Evolutionary conservation across 495 filamentous ascomycete genomes (phyloP).

Genomic region (Niebla homalea): DNA sequence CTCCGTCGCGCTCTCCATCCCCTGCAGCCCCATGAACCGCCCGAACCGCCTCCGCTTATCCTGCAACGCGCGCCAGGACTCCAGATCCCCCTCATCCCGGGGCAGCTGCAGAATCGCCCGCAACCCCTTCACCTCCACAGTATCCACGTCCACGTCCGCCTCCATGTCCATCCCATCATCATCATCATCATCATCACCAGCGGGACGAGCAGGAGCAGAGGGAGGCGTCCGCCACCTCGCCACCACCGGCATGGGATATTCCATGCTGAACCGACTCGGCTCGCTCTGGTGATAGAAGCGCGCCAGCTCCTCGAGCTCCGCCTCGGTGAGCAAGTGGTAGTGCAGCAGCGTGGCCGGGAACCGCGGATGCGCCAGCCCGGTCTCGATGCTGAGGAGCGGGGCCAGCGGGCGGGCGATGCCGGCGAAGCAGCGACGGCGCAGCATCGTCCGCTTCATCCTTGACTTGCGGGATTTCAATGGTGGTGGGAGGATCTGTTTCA

Average conservation of each 20-base stretch:
- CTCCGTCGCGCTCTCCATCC: slow-evolving; percentile 38
- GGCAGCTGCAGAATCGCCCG: slow-evolving; percentile 4
- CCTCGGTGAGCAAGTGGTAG: slow-evolving; percentile 62
- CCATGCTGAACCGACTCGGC: slow-evolving; percentile 32
- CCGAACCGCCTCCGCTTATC: slow-evolving; percentile 51
- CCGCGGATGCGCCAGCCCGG: slow-evolving; percentile 44
- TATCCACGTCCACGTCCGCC: slow-evolving; percentile 20
- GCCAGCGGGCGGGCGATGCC: slow-evolving; percentile 24
- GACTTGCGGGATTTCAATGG: slow-evolving; percentile 1
- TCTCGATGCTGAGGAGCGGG: slow-evolving; percentile 33
- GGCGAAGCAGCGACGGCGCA: slow-evolving; percentile 21
- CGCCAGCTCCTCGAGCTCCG: slow-evolving; percentile 58
- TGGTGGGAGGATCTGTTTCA: neutral
- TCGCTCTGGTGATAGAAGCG: slow-evolving; percentile 64
- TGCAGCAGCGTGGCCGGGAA: slow-evolving; percentile 55
- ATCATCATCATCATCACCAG: slow-evolving; percentile 15
- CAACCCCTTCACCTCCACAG: slow-evolving; percentile 15
- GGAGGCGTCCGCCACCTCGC: slow-evolving; percentile 20
- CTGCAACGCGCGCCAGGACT: slow-evolving; percentile 29
- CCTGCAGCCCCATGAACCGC: slow-evolving; percentile 47
- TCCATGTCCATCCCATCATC: slow-evolving; percentile 1
- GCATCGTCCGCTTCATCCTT: slow-evolving; percentile 12
- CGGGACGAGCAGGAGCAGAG: too few species aligned
- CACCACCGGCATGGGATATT: slow-evolving; percentile 49
- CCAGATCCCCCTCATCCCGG: neutral